Evolutionary conservation across 768 basidiomycete species (phyloP).

Genomic region (Lyophyllum semitale): DNA sequence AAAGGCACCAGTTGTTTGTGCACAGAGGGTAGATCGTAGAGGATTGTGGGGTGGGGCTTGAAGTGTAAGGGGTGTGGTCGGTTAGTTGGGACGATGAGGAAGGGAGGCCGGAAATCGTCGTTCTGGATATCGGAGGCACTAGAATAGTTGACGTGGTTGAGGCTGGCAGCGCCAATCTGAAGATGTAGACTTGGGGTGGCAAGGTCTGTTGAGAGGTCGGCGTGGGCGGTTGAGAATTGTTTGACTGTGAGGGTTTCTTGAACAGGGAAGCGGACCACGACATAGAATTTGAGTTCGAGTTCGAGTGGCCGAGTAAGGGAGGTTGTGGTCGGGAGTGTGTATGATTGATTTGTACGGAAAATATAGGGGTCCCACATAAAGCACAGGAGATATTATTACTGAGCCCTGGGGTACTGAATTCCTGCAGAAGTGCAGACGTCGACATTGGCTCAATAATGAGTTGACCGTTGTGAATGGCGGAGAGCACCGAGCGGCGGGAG

Average conservation of each 20-base stretch:
- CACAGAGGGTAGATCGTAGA: slow-evolving; percentile 80
- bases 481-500: slow-evolving; percentile 78
- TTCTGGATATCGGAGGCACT: slow-evolving; percentile 25
- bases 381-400: slow-evolving; percentile 68
- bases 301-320: slow-evolving; percentile 29
- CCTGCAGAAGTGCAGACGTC: slow-evolving; percentile 57
- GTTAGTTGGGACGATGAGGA: slow-evolving; percentile 29
- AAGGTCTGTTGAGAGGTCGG: slow-evolving; percentile 29
- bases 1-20: slow-evolving; percentile 81
- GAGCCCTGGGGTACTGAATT: slow-evolving; percentile 50
- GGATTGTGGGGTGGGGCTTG: slow-evolving; percentile 26
- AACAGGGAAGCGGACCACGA: slow-evolving; percentile 62
- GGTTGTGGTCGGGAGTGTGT: slow-evolving; percentile 33
- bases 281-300: slow-evolving; percentile 31
- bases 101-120: slow-evolving; percentile 19
- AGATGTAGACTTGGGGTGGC: slow-evolving; percentile 62
- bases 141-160: slow-evolving; percentile 34
- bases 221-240: slow-evolving; percentile 29
- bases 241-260: slow-evolving; percentile 48
- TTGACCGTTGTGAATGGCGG: slow-evolving; percentile 86
- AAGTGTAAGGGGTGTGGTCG: slow-evolving; percentile 24
- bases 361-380: slow-evolving; percentile 70
- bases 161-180: slow-evolving; percentile 53
- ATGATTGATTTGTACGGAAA: slow-evolving; percentile 33
- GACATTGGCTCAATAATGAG: slow-evolving; percentile 87